These are phyloP conservation scores for Triticum timopheevii DNA, from an alignment of 176 grass and related monocot species.

Conservation along the genomic window DNA sequence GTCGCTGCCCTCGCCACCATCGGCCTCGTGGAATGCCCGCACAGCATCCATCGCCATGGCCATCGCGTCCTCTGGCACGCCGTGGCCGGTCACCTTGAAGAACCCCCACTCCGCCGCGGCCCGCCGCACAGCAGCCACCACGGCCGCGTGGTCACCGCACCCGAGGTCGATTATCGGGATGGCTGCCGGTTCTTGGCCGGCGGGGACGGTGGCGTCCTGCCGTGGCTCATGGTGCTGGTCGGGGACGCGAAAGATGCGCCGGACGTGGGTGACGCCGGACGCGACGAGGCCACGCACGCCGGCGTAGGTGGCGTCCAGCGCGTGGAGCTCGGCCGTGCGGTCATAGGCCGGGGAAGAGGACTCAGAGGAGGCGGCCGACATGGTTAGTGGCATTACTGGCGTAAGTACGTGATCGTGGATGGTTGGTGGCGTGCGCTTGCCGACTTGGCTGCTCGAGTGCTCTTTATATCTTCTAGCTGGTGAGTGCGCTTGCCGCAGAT, in stretches of 20 bases:
- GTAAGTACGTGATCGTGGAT: no score
- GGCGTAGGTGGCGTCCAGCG: constrained; percentile 48
- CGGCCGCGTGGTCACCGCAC: not conserved
- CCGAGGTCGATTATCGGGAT: constrained; percentile 45
- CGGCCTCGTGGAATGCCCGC: constrained; percentile 47
- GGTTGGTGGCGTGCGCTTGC: no score
- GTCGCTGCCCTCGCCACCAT: constrained; percentile 32
- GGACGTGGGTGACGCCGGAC: constrained; percentile 26
- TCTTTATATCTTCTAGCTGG: no score
- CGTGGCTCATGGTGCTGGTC: not conserved
- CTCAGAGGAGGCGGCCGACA: no score
- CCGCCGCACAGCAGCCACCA: constrained; percentile 8
- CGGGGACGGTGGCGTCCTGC: no score
- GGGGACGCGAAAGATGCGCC: constrained; percentile 42
- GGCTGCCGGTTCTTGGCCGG: not conserved
- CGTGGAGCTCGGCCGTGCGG: constrained; percentile 40
- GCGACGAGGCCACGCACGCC: constrained; percentile 63
- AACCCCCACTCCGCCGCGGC: constrained; percentile 54
- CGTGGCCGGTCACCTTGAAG: constrained; percentile 58
- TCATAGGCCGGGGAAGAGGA: constrained; percentile 1
- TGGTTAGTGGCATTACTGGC: no score
- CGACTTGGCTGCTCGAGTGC: no score
- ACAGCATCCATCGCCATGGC: constrained; percentile 2
- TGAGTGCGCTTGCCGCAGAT: no score
- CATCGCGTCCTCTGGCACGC: constrained; percentile 21